Base-by-base conservation (phyloP, 2,329 filamentous ascomycete genomes). In the Apiospora marii region DNA sequence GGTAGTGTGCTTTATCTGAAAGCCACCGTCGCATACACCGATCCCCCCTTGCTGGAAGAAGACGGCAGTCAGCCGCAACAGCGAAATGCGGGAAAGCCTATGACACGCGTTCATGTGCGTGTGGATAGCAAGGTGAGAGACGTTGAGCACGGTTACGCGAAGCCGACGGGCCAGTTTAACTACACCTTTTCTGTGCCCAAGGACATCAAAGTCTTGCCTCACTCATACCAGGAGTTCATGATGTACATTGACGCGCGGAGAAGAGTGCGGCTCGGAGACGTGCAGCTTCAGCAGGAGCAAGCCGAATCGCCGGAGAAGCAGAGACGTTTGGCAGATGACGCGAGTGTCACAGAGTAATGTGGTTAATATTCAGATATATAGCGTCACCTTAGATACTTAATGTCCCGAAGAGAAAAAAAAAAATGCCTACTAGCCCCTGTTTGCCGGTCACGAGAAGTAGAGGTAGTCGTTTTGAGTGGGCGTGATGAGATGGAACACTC, bases 1-100 rank as follows among this genome's bases (percentile, higher is more conserved):
- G 92, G 92, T 69, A 92, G 90, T 74, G 92, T 94, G 19, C 83
- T 94, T 10, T 94, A 94, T 76, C 84, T 94, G n/a, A 92, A 90
- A 0, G 91, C 92, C 0, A 92, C 89, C 0, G 88, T 94, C 4
- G 90, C 92, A 0, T 94, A 93, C 79, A 94, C 92, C 0, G 92
- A 94, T 75, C 90, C 91, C 71, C 82, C 82, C 2, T 75, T 85
- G 22, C 75, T 82, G 4, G 83, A 84, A 30, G 82, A 82, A 41
- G 85, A 85, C 74, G 89, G 88, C 76, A 92, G 89, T 27, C 78
- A 79, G 73, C 77, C 79, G 14, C 37, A 72, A 27, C 79, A 80
- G 68, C 72, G 70, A 7, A 76, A 81, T 64, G 44, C 77, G 10
- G 67, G 73, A 7, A 75, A 76, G 1, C 81, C 81, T 2, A 70